Evolutionary conservation across 164 flowering plant genomes (phyloP).

Genomic region (Tetracentron sinense): DNA sequence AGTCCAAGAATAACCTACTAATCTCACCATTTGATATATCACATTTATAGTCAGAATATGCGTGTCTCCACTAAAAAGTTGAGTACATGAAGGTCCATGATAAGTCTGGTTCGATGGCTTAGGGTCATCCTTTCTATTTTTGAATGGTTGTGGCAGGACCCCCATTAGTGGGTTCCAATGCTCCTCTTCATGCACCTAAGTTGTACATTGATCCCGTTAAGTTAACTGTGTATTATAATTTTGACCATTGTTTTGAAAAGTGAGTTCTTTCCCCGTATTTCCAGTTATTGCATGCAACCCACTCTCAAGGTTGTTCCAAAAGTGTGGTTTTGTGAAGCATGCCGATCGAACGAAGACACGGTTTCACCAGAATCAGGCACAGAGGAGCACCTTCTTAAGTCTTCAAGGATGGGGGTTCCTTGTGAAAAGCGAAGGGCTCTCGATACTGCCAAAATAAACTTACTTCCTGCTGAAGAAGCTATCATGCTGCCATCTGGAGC

Average conservation of each 20-base stretch:
- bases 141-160: too few species aligned
- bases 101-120: too few species aligned
- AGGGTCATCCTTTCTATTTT: too few species aligned
- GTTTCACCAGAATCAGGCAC: background rate
- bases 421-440: background rate
- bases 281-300: slow-evolving; percentile 13
- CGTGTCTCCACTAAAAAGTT: too few species aligned
- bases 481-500: background rate
- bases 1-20: too few species aligned
- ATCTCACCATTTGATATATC: too few species aligned
- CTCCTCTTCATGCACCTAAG: background rate
- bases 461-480: slow-evolving; percentile 5
- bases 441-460: background rate
- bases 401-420: background rate
- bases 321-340: slow-evolving; percentile 12
- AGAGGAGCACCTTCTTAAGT: background rate
- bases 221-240: background rate
- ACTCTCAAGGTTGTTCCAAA: background rate
- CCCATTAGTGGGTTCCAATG: background rate
- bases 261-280: background rate
- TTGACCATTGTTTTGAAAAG: background rate
- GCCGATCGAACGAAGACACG: background rate
- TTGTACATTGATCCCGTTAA: background rate
- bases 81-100: background rate
- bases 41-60: too few species aligned